Conservation (phyloP, 1,284 basidiomycete species). For the Pseudozyma flocculosa region DNA sequence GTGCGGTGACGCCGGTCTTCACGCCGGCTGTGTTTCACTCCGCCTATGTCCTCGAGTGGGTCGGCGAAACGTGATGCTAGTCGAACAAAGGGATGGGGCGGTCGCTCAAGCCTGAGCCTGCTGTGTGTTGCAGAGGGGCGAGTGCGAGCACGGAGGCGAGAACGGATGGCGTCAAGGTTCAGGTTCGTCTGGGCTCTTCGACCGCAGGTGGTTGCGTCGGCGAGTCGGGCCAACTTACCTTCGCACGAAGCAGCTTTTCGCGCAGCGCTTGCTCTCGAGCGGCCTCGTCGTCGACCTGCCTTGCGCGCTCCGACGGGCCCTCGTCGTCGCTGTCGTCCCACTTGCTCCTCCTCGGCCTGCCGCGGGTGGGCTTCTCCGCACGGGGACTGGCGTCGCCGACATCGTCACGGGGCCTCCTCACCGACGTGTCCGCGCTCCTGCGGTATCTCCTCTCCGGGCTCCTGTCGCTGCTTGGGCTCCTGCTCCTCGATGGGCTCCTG, state of each 20-base stretch:
- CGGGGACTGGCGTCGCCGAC: neutral
- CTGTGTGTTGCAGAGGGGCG: too few relatives aligned
- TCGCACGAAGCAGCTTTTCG: slow-evolving; percentile 14
- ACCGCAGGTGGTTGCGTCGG: too few relatives aligned
- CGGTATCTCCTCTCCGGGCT: neutral
- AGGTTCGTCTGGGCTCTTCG: too few relatives aligned
- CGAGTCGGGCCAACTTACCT: slow-evolving; percentile 5
- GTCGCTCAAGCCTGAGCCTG: too few relatives aligned
- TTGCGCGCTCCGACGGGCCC: neutral
- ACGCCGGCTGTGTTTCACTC: neutral
- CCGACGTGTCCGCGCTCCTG: too few relatives aligned
- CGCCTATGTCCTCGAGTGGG: neutral
- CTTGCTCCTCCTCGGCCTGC: neutral
- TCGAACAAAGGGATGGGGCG: too few relatives aligned
- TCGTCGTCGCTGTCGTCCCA: slow-evolving; percentile 2
- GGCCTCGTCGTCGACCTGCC: neutral
- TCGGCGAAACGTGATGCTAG: neutral
- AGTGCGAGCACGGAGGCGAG: too few relatives aligned
- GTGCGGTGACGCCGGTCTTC: neutral
- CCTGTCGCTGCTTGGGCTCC: too few relatives aligned
- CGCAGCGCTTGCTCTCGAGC: slow-evolving; percentile 9
- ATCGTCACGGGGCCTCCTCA: too few relatives aligned
- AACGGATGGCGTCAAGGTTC: too few relatives aligned
- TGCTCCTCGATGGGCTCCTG: too few relatives aligned
- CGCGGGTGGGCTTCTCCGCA: neutral